A percentile compares a stretch with the other conserved stretches of the same genome.
Conservation (phyloP, 164 flowering plant genomes). For the Nymphaea colorata region DNA sequence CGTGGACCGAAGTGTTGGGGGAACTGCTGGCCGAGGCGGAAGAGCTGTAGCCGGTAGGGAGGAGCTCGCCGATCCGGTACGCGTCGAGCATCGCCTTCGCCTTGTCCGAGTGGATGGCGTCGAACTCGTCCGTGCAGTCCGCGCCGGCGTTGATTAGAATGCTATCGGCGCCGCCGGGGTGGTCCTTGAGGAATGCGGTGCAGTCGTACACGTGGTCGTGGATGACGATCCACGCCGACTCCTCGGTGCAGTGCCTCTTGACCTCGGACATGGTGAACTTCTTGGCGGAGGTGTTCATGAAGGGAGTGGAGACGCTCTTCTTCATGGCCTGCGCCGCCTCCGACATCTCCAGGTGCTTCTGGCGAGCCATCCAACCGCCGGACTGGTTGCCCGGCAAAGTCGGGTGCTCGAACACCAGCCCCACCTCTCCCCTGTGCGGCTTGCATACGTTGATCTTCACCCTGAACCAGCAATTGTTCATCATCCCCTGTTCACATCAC, state of each 20-base stretch:
- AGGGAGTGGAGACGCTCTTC: conserved; percentile 64
- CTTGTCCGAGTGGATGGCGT: conserved; percentile 89
- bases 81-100: conserved; percentile 77
- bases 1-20: conserved; percentile 62
- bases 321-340: conserved; percentile 31
- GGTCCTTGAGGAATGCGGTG: conserved; percentile 78
- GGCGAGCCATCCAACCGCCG: conserved; percentile 94
- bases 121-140: conserved; percentile 95
- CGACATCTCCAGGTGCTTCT: conserved; percentile 41
- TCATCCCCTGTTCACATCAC: conserved; percentile 65
- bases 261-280: conserved; percentile 60
- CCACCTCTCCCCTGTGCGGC: conserved; percentile 69
- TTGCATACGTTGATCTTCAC: conserved; percentile 69
- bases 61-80: conserved; percentile 61
- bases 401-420: conserved; percentile 89
- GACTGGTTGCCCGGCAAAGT: conserved; percentile 73
- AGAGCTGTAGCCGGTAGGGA: conserved; percentile 49
- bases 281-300: conserved; percentile 67
- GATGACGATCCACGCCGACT: conserved; percentile 89
- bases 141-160: conserved; percentile 95
- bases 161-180: conserved; percentile 93
- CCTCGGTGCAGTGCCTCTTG: conserved; percentile 50
- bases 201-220: conserved; percentile 90
- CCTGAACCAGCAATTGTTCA: conserved; percentile 98
- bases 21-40: conserved; percentile 24